Evolutionary conservation across 148 eudicot species (phyloP).

Genomic region (Camellia japonica): DNA sequence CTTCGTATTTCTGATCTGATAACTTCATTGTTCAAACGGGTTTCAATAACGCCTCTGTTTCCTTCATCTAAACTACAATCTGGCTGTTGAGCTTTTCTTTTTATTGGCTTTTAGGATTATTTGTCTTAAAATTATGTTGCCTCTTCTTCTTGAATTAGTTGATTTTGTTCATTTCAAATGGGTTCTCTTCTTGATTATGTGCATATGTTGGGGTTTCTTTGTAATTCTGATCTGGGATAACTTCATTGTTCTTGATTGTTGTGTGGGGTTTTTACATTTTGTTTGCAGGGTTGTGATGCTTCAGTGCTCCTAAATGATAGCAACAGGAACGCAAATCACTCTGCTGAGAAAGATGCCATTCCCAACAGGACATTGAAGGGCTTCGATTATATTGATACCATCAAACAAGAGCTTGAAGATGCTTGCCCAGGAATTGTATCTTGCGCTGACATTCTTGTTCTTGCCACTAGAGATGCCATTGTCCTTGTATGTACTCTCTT

Average conservation of each 20-base stretch:
- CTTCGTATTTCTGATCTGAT: neutral
- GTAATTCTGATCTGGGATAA: neutral
- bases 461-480: slow-evolving; percentile 21
- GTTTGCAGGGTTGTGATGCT: slow-evolving; percentile 22
- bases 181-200: slow-evolving; percentile 8
- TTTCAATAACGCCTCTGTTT: no score
- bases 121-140: no score
- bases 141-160: neutral
- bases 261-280: neutral
- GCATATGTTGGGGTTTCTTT: neutral
- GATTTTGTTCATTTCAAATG: neutral
- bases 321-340: neutral
- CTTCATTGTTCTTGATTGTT: neutral
- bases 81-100: no score
- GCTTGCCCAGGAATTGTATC: slow-evolving; percentile 19
- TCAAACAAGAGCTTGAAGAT: slow-evolving; percentile 21
- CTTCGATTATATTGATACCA: slow-evolving; percentile 13
- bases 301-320: slow-evolving; percentile 8
- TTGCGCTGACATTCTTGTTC: slow-evolving; percentile 22
- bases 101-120: no score
- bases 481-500: slow-evolving; percentile 10
- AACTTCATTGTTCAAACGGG: neutral
- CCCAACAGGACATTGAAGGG: slow-evolving; percentile 19
- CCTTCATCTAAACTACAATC: no score
- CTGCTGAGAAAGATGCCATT: slow-evolving; percentile 11